A percentile compares a stretch with the other conserved stretches of the same genome.
Conservation (phyloP, 345 rosid species). For the Brassica carinata region DNA sequence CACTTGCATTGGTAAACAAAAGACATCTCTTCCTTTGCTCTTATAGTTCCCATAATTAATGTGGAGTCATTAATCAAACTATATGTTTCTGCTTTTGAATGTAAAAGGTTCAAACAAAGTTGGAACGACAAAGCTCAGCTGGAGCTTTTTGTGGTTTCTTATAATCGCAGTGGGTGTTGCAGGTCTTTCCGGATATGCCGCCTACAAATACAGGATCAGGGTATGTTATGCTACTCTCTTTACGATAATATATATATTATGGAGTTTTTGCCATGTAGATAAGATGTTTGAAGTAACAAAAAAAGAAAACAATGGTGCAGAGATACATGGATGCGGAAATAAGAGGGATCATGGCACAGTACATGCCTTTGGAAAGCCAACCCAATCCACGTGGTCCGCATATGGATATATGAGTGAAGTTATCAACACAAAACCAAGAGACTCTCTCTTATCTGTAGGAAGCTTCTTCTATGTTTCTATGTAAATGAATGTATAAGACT, state of each 20-base stretch:
- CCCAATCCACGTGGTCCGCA: conserved; percentile 51
- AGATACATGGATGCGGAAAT: conserved; percentile 94
- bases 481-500: conserved; percentile 36
- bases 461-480: conserved; percentile 32
- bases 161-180: conserved; percentile 67
- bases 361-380: conserved; percentile 95
- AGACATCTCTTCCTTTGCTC: not conserved
- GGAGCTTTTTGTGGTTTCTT: conserved; percentile 73
- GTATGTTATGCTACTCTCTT: conserved; percentile 41
- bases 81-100: not conserved
- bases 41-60: not conserved
- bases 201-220: conserved; percentile 93
- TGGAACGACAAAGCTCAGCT: conserved; percentile 49
- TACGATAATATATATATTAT: not conserved
- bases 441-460: conserved; percentile 3
- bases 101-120: conserved; percentile 53
- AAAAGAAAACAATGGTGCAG: conserved; percentile 42
- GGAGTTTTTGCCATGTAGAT: not conserved
- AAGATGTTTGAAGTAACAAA: not conserved
- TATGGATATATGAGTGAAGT: conserved; percentile 41
- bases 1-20: conserved; percentile 75
- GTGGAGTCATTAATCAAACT: not conserved
- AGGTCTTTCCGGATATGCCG: conserved; percentile 70
- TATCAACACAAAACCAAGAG: conserved; percentile 27
- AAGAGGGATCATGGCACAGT: conserved; percentile 93